Evolutionary conservation across 139 green algal species (phyloP), one percentile per base, ranked within the genome.

Genomic region (Chlamydomonas sp.): DNA sequence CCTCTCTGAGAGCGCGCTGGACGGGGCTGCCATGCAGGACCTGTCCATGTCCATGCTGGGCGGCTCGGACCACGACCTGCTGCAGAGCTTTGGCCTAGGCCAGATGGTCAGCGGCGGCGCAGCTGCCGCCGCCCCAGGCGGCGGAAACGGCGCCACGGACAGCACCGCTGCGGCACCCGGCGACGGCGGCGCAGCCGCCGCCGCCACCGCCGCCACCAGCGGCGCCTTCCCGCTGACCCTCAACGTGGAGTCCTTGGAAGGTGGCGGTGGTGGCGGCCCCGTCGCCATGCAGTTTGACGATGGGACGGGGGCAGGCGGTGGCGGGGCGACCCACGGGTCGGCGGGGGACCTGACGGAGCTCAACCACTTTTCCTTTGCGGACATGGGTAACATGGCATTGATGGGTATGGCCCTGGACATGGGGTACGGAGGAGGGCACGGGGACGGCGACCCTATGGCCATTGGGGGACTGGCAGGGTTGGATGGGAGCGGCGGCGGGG

Each of bases 61-160:
- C 31, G 84, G 75, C 84, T 88, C 84, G 49, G 84, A 88, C 84
- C 75, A 82, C 3, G 84, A 88, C 84, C 84, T 88, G 4, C 68
- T 88, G 2, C 49, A 83, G 12, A 78, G 63, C 75, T 62, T 88
- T 6, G 73, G 83, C 5, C 74, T 88, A 3, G 77, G 69, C 12
- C 1, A 16, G 16, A 49, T 18, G 61, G 68, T 15, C 57, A 12
- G 2, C 58, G 80, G 49, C 80, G 57, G 63, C 78, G 66, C 62
- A 18, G 66, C 14, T 1, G 79, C 5, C 63, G 7, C 3, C 7
- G 17, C 31, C 5, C 20, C 20, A 7, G 74, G 74, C 74, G 20
- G 16, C 14, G 74, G 74, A 12, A 76, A 20, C 16, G 12, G 10
- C 12, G 20, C 16, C 14, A 57, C 31, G 31, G 66, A 9, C 67